Evolutionary conservation across 2,329 filamentous ascomycete species (phyloP), one percentile per base, ranked within the genome.

Genomic region (Colletotrichum truncatum): DNA sequence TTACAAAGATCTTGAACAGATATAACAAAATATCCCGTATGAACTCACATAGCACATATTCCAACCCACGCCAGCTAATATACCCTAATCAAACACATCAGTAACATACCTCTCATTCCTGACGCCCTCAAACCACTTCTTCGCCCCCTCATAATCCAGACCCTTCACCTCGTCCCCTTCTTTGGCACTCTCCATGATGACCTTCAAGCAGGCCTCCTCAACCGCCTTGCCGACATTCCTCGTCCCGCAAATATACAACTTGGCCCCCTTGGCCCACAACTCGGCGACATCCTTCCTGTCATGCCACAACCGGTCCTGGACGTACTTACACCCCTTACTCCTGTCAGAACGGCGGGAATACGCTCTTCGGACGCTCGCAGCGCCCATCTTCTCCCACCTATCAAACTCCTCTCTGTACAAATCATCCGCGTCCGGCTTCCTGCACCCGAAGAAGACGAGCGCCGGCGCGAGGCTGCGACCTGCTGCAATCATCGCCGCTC

Each of bases 191-290:
- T 72, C 72, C 23, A 63, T 1, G 6, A 64, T 45, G 3, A 71
- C 41, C 64, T 28, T 63, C 16, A 70, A 69, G 12, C 75, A 63
- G 14, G 67, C 68, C 56, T 77, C 75, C 59, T 78, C 75, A 4
- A 85, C 78, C 1, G 73, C 78, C 41, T 81, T 77, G 2, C 78
- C 81, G 3, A 85, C 74, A 7, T 72, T 73, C 11, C 80, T 76
- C 38, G 82, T 84, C 0, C 89, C 89, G 70, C 89, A 91, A 0
- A 91, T 85, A 71, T 85, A 91, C 4, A 90, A 75, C 71, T 85
- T 84, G 1, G 87, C 77, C 0, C 76, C 78, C 8, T 49, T 11
- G 9, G 73, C 65, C 79, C 79, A 81, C 38, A 80, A 67, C n/a
- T 45, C 64, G 46, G 67, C 58, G 5, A 80, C 65, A 4, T 76